Base-by-base conservation (phyloP, 805 yeast genomes). In the Candida vartiovaarae region DNA sequence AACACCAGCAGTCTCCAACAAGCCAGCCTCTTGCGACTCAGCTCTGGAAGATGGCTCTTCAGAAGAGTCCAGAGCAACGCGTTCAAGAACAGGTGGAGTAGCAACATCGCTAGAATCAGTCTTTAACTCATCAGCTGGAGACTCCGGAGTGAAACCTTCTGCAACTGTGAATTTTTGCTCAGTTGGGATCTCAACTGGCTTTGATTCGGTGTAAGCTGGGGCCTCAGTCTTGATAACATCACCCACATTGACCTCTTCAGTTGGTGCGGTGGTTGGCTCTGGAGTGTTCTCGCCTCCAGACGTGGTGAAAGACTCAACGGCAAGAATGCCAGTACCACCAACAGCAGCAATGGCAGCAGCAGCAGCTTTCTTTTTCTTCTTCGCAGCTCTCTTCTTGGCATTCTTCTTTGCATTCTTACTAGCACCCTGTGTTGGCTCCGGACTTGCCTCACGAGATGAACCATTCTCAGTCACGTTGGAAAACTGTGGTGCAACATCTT, bases 401-500 rank as follows among this genome's bases (percentile, higher is more conserved):
- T 52, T 51, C 45, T 49, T 52, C 46, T 51, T 52, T 28, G 56
- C 50, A 35, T 46, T 49, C 44, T 47, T 51, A 35, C 53, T 49
- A 34, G 10, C 25, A 2, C 9, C 37, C 23, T 34, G 27, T 24
- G 38, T 29, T 20, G 42, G 27, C n/a, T 50, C 53, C 32, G 54
- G 49, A 3, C 52, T 44, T 8, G 15, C 42, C 29, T 51, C 53
- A 36, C 46, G 47, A 30, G 50, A 40, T n/a, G 55, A 40, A 7
- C 9, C 36, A 15, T 26, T 44, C 11, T 40, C 43, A 8, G 43
- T 38, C n/a, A 43, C 33, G 15, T 20, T 34, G 27, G 42, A 33
- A 15, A 33, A 6, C 34, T 39, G 33, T 28, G 42, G 42, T 27
- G 29, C 27, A 8, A 33, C 34, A 33, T n/a, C 32, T 20, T 28